phyloP scores from a whole-genome alignment of 2,329 filamentous ascomycete species.

The Ophiostoma ips region DNA sequence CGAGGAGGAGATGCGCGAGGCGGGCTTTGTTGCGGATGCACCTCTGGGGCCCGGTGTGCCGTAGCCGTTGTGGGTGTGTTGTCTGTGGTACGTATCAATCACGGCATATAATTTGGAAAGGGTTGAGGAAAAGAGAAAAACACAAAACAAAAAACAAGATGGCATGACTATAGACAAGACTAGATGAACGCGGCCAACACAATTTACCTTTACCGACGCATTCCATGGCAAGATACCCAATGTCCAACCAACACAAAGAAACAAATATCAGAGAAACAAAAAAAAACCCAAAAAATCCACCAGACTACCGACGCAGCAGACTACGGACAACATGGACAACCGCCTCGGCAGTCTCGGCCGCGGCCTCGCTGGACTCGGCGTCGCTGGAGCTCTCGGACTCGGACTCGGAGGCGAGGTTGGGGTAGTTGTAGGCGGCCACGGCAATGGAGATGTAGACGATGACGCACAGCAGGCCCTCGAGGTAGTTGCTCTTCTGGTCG shows the following conservation, averaged over 20 bases:
- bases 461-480: conserved; percentile 73
- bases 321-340: conserved; percentile 1
- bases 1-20: conserved; percentile 28
- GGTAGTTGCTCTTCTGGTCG: conserved; percentile 80
- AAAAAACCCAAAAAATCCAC: too few relatives aligned
- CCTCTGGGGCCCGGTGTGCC: not conserved
- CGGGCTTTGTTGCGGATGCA: conserved; percentile 28
- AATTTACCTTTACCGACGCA: too few relatives aligned
- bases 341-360: not conserved
- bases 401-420: conserved; percentile 4
- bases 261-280: too few relatives aligned
- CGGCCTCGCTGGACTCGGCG: not conserved
- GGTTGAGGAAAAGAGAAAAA: too few relatives aligned
- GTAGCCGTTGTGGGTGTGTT: conserved; percentile 1
- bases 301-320: not conserved
- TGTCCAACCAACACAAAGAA: too few relatives aligned
- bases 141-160: too few relatives aligned
- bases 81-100: too few relatives aligned
- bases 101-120: not conserved
- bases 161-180: too few relatives aligned
- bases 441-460: conserved; percentile 49
- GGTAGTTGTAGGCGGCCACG: conserved; percentile 24
- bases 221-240: too few relatives aligned
- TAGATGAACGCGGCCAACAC: too few relatives aligned
- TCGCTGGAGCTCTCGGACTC: not conserved